A percentile compares a stretch with the other conserved stretches of the same genome.
phyloP scores from a whole-genome alignment of 805 yeast genomes.

The Pichia membranifaciens region DNA sequence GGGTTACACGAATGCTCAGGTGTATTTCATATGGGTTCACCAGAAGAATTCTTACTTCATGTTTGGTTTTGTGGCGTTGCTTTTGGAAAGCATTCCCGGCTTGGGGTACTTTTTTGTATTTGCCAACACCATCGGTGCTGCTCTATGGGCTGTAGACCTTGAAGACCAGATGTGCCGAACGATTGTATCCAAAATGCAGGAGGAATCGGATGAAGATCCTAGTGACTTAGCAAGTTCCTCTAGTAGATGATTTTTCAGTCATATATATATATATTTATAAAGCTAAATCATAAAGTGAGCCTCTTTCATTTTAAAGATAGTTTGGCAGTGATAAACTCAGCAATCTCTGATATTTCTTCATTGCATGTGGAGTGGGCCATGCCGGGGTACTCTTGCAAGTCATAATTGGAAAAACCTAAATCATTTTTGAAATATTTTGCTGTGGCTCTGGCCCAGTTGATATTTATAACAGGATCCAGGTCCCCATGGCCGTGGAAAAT shows the following conservation, averaged over 20 bases:
- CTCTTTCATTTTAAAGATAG: slow-evolving; percentile 32
- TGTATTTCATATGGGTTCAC: slow-evolving; percentile 32
- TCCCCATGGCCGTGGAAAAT: slow-evolving; percentile 88
- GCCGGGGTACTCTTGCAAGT: slow-evolving; percentile 53
- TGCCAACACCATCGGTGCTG: slow-evolving; percentile 58
- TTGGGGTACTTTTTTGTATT: slow-evolving; percentile 48
- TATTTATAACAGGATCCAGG: slow-evolving; percentile 58
- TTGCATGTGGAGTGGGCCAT: slow-evolving; percentile 64
- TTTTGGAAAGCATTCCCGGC: slow-evolving; percentile 51
- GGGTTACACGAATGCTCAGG: slow-evolving; percentile 40
- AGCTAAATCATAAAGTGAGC: slow-evolving; percentile 23
- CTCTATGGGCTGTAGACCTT: slow-evolving; percentile 52
- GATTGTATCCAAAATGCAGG: neutral
- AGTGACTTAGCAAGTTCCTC: neutral
- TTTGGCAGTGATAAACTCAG: slow-evolving; percentile 35
- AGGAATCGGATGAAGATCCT: neutral
- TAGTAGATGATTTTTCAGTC: neutral
- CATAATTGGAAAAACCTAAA: slow-evolving; percentile 40
- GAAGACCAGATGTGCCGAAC: slow-evolving; percentile 17
- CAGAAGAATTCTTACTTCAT: slow-evolving; percentile 33
- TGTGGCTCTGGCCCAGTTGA: slow-evolving; percentile 35
- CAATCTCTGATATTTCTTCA: slow-evolving; percentile 57
- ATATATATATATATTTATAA: neutral
- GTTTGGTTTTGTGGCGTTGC: slow-evolving; percentile 48
- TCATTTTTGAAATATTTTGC: slow-evolving; percentile 37